Percentiles rank a stretch among this genome's conserved stretches.
Evolutionary conservation across 345 rosid species (phyloP).

Genomic region (Eucalyptus marginata): DNA sequence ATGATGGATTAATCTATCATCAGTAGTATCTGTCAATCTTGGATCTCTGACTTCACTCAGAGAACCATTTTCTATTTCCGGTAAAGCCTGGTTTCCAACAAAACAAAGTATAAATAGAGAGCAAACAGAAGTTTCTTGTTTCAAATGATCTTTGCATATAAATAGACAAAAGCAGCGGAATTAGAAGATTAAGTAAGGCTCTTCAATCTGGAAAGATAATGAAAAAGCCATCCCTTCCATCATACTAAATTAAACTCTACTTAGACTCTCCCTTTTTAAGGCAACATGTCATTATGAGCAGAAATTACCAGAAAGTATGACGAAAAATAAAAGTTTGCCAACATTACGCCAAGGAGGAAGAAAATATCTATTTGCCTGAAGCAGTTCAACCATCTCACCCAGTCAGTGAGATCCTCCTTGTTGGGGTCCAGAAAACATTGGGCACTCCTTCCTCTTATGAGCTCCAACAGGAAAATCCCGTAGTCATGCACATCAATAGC

Average conservation of each 20-base stretch:
- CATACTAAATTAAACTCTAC: background rate
- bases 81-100: constrained; percentile 17
- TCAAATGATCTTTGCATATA: background rate
- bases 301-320: background rate
- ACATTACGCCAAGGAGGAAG: background rate
- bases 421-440: background rate
- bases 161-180: background rate
- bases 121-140: background rate
- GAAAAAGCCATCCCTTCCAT: background rate
- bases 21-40: constrained; percentile 7
- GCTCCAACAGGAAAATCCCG: constrained; percentile 29
- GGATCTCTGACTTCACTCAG: constrained; percentile 12
- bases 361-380: background rate
- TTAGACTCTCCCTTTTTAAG: background rate
- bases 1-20: constrained; percentile 1
- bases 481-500: constrained; percentile 22
- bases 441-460: constrained; percentile 28
- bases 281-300: background rate
- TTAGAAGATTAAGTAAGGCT: background rate
- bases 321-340: background rate
- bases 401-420: constrained; percentile 11
- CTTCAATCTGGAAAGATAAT: background rate
- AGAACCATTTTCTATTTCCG: constrained; percentile 4
- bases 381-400: constrained; percentile 15
- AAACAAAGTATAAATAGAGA: background rate